Conservation (phyloP, 495 filamentous ascomycete species). For the Glarea lozoyensis region DNA sequence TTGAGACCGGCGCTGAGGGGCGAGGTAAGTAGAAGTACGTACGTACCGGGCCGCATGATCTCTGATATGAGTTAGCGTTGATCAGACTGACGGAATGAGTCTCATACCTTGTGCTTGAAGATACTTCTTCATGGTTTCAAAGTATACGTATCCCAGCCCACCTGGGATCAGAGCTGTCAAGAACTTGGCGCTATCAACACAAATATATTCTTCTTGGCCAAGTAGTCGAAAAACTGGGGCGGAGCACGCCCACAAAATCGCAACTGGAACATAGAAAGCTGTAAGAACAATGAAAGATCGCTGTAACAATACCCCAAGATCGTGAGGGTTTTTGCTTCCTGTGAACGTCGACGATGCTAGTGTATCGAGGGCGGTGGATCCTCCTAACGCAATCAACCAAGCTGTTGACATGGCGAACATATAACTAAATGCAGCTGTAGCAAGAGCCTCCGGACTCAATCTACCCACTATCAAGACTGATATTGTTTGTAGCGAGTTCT, state of each 20-base stretch:
- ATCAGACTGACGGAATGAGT: no score
- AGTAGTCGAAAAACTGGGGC: constrained; percentile 68
- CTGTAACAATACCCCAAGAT: constrained; percentile 77
- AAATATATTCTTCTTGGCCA: constrained; percentile 74
- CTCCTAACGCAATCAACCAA: constrained; percentile 88
- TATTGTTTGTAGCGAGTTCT: constrained; percentile 80
- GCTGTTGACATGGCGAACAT: constrained; percentile 92
- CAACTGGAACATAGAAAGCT: constrained; percentile 67
- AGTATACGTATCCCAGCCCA: constrained; percentile 84
- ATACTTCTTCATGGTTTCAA: constrained; percentile 88
- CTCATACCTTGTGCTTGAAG: constrained; percentile 88
- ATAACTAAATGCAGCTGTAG: constrained; percentile 79
- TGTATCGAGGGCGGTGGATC: constrained; percentile 85
- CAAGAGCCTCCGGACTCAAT: constrained; percentile 69
- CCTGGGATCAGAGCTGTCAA: constrained; percentile 73
- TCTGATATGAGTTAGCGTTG: no score
- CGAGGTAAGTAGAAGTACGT: constrained; percentile 76
- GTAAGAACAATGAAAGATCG: constrained; percentile 67
- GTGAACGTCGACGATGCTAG: constrained; percentile 83
- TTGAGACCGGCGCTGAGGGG: constrained; percentile 72
- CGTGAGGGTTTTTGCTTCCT: constrained; percentile 70
- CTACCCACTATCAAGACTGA: constrained; percentile 81
- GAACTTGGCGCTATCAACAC: constrained; percentile 65
- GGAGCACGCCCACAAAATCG: constrained; percentile 67
- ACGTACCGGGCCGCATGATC: constrained; percentile 83